phyloP scores from a whole-genome alignment of 495 filamentous ascomycete species.

The Neurospora intermedia region DNA sequence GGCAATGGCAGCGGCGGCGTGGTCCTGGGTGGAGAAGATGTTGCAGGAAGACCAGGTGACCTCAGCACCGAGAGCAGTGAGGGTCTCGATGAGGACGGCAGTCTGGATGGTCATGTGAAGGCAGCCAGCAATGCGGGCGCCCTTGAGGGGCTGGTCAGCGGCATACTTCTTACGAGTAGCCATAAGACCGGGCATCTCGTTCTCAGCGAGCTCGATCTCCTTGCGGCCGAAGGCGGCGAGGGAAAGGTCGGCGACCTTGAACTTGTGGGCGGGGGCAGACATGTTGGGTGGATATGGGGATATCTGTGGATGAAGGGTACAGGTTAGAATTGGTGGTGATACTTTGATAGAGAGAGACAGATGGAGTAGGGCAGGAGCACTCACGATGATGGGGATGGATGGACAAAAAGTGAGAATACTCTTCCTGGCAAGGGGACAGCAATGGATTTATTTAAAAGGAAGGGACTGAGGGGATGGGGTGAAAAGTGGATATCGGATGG shows the following conservation, averaged over 20 bases:
- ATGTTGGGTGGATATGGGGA: slow-evolving; percentile 25
- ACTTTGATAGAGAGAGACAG: not conserved
- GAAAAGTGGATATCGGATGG: not conserved
- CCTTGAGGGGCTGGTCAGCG: slow-evolving; percentile 82
- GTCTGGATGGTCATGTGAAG: slow-evolving; percentile 99
- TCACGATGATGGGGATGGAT: not conserved
- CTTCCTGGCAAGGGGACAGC: not conserved
- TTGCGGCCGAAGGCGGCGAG: slow-evolving; percentile 97
- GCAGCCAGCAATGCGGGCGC: slow-evolving; percentile 86
- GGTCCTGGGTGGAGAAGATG: slow-evolving; percentile 99
- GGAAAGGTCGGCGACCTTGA: slow-evolving; percentile 97
- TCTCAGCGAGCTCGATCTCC: slow-evolving; percentile 97
- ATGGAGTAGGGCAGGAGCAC: not conserved
- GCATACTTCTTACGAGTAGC: slow-evolving; percentile 86
- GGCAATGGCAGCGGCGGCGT: slow-evolving; percentile 94
- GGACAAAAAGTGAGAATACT: not conserved
- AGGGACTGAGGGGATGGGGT: not conserved
- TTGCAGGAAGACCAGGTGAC: slow-evolving; percentile 98
- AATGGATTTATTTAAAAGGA: not conserved
- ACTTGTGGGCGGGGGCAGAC: slow-evolving; percentile 78
- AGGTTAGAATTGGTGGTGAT: not conserved
- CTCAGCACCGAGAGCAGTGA: slow-evolving; percentile 87
- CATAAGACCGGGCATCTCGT: slow-evolving; percentile 98
- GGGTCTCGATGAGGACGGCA: slow-evolving; percentile 96
- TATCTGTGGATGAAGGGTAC: slow-evolving; percentile 2